Evolutionary conservation across 1,139 yeast genomes (phyloP).

Genomic region (Yamadazyma blattariae): DNA sequence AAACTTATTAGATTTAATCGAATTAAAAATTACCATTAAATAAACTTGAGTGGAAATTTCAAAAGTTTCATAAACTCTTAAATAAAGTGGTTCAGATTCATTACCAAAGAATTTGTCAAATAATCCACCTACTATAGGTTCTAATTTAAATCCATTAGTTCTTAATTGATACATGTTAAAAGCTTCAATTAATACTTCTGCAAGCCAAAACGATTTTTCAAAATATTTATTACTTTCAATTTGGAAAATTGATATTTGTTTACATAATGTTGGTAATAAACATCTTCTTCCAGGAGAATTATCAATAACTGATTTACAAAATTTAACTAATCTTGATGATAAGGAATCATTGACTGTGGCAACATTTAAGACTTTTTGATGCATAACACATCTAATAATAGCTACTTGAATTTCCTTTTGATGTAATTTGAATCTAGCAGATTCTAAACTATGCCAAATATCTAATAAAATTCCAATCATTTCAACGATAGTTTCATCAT

Average conservation of each 20-base stretch:
- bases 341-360: slow-evolving; percentile 17
- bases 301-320: slow-evolving; percentile 44
- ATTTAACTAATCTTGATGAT: slow-evolving; percentile 24
- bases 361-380: slow-evolving; percentile 15
- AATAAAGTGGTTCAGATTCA: slow-evolving; percentile 37
- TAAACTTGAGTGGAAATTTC: slow-evolving; percentile 58
- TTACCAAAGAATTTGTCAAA: slow-evolving; percentile 39
- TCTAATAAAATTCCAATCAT: slow-evolving; percentile 32
- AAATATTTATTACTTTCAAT: slow-evolving; percentile 25
- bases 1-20: slow-evolving; percentile 28
- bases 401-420: slow-evolving; percentile 62
- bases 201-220: slow-evolving; percentile 50
- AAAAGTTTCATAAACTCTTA: slow-evolving; percentile 52
- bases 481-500: slow-evolving; percentile 3
- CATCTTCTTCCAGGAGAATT: slow-evolving; percentile 66
- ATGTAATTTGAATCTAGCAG: slow-evolving; percentile 60
- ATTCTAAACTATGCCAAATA: slow-evolving; percentile 60
- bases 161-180: slow-evolving; percentile 53
- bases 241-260: slow-evolving; percentile 41
- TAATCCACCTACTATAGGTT: slow-evolving; percentile 50
- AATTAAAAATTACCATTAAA: slow-evolving; percentile 43
- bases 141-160: slow-evolving; percentile 58
- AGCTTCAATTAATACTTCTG: slow-evolving; percentile 46
- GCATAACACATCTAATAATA: slow-evolving; percentile 35
- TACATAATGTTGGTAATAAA: slow-evolving; percentile 59